Evolutionary conservation across 2,329 filamentous ascomycete genomes (phyloP), one percentile per base, ranked within the genome.

Genomic region (Colletotrichum falcatum): DNA sequence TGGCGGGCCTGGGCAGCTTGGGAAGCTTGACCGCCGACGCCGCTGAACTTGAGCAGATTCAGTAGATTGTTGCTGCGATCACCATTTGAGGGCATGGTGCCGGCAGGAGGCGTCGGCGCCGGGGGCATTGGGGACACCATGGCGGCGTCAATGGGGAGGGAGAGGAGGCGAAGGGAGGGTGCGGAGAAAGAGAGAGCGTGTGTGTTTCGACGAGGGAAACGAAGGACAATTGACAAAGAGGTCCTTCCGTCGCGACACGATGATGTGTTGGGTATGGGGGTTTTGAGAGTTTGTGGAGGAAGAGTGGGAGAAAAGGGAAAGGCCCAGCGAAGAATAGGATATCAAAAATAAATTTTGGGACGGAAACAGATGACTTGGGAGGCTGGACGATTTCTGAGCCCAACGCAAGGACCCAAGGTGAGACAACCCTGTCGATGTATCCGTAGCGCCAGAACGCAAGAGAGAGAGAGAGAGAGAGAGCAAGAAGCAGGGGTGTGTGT

Each of bases 1-100:
- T 71, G 71, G 28, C 63, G 67, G 46, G 71, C 63, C 46, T 72
- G 73, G 23, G 73, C 65, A 44, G 71, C 63, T 54, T 74, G 72
- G 26, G 73, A 67, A 35, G 66, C 58, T 49, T 72, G 63, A 46
- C 51, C 42, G 65, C 77, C 74, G 59, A 80, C 79, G 55, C 83
- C 81, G 73, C 85, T 88, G 75, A 89, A 90, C 82, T 90, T 90
- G 78, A 91, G 84, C 65, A 90, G 82, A 74, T 88, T 90, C 76
- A 91, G 81, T 74, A 91, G 77, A 74, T 86, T 88, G 66, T 85
- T 82, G 51, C 86, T 88, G 75, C 87, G 86, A 62, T 87, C 85
- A 49, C 78, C 77, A 65, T 79, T 79, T 60, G 80, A 79, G 5
- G 78, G 78, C 78, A 80, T 77, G 46, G 61, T 72, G 75, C 79